A percentile compares a stretch with the other conserved stretches of the same genome.
phyloP scores from a whole-genome alignment of 179 eudicot species.

The Sideroxylon spinosum region DNA sequence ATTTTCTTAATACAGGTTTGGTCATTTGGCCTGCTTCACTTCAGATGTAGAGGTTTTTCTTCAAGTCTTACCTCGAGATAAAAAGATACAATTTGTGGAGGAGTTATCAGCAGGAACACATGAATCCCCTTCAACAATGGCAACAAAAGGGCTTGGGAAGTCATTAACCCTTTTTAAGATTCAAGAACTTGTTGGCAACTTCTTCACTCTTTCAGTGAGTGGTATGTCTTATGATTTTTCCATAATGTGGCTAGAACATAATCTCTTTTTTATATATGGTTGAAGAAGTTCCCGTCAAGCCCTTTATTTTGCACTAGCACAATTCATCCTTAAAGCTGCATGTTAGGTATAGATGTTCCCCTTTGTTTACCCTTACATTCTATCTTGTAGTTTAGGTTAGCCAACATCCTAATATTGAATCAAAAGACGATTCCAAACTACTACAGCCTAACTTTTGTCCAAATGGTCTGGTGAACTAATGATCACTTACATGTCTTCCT shows the following conservation, averaged over 20 bases:
- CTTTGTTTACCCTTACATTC: too few species aligned
- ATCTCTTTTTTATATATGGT: background rate
- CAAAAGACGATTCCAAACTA: too few species aligned
- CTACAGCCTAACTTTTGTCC: too few species aligned
- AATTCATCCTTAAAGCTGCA: background rate
- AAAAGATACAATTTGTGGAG: conserved; percentile 46
- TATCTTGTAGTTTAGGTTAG: too few species aligned
- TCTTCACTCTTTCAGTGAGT: conserved; percentile 37
- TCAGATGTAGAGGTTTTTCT: conserved; percentile 77
- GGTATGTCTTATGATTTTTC: conserved; percentile 42
- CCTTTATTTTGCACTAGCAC: background rate
- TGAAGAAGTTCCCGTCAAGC: conserved; percentile 7
- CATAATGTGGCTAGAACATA: conserved; percentile 1
- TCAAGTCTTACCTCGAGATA: conserved; percentile 46
- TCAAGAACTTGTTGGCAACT: conserved; percentile 51
- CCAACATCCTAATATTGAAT: too few species aligned
- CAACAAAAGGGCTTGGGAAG: conserved; percentile 56
- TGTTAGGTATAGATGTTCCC: background rate
- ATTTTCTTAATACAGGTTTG: conserved; percentile 55
- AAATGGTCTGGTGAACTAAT: too few species aligned
- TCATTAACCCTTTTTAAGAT: conserved; percentile 54
- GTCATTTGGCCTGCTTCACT: conserved; percentile 79
- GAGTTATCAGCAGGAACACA: conserved; percentile 35
- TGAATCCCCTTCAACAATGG: conserved; percentile 32
- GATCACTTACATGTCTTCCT: too few species aligned